Evolutionary conservation across 2,329 filamentous ascomycete genomes (phyloP).

Genomic region (Aspergillus aculeatus): DNA sequence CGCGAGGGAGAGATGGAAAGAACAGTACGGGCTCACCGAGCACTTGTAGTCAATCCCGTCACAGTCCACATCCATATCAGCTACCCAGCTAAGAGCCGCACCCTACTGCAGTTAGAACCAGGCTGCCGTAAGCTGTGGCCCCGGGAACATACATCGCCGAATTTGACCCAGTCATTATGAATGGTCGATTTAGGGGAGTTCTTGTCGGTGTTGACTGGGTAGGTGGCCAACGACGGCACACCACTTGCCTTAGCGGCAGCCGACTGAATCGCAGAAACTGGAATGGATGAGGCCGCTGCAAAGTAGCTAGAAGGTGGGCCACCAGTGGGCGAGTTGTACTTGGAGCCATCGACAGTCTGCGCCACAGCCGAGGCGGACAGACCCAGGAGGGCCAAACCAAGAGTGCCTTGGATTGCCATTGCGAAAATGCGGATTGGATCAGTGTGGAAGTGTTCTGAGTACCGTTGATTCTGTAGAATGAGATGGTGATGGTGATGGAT

Average conservation of each 20-base stretch:
- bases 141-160: slow-evolving; percentile 19
- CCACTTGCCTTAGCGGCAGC: slow-evolving; percentile 25
- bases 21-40: slow-evolving; percentile 13
- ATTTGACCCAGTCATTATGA: slow-evolving; percentile 28
- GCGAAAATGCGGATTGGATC: not conserved
- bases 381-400: not conserved
- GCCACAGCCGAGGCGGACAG: not conserved
- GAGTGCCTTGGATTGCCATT: not conserved
- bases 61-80: slow-evolving; percentile 37
- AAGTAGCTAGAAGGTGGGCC: slow-evolving; percentile 29
- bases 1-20: not conserved
- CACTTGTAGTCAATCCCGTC: slow-evolving; percentile 31
- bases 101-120: slow-evolving; percentile 18
- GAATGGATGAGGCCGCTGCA: slow-evolving; percentile 24
- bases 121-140: too few relatives aligned
- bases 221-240: slow-evolving; percentile 25
- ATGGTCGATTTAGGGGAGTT: slow-evolving; percentile 26
- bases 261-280: slow-evolving; percentile 24
- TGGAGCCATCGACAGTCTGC: slow-evolving; percentile 21
- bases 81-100: slow-evolving; percentile 28
- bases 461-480: not conserved
- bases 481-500: not conserved
- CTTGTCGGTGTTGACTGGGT: slow-evolving; percentile 21
- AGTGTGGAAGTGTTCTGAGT: too few relatives aligned
- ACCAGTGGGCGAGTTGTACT: slow-evolving; percentile 22